A percentile compares a stretch with the other conserved stretches of the same genome.
These are phyloP conservation scores for Suillus clintonianus DNA, from an alignment of 768 basidiomycete genomes.

Conservation along the genomic window DNA sequence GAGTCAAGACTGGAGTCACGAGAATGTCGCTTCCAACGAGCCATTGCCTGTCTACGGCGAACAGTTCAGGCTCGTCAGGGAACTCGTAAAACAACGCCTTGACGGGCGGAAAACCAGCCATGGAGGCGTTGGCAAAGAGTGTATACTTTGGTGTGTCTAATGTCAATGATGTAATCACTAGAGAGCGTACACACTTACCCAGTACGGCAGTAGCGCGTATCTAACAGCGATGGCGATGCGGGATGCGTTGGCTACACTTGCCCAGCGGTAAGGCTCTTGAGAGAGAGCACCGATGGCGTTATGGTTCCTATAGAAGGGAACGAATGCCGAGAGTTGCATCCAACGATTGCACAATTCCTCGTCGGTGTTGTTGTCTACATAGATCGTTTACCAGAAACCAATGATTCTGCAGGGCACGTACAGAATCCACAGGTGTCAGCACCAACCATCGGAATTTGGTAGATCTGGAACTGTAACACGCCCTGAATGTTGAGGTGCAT, in stretches of 20 bases:
- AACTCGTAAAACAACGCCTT: slow-evolving; percentile 81
- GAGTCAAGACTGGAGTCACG: slow-evolving; percentile 72
- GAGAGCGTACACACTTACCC: slow-evolving; percentile 47
- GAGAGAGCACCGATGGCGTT: slow-evolving; percentile 62
- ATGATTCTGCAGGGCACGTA: slow-evolving; percentile 7
- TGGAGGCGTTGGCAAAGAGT: slow-evolving; percentile 69
- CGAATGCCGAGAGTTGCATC: slow-evolving; percentile 86
- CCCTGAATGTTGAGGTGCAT: slow-evolving; percentile 73
- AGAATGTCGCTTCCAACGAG: slow-evolving; percentile 70
- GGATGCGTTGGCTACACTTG: slow-evolving; percentile 74
- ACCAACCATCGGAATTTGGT: slow-evolving; percentile 83
- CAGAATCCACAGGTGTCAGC: slow-evolving; percentile 57
- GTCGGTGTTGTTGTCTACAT: slow-evolving; percentile 56
- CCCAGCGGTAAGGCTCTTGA: slow-evolving; percentile 86
- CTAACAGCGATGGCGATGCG: slow-evolving; percentile 70
- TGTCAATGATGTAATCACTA: not conserved
- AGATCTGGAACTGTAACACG: slow-evolving; percentile 84
- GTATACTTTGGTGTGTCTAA: slow-evolving; percentile 53
- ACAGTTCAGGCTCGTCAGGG: slow-evolving; percentile 66
- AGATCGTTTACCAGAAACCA: not conserved
- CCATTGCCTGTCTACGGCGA: slow-evolving; percentile 67
- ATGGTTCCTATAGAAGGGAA: slow-evolving; percentile 83
- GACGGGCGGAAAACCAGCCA: slow-evolving; percentile 66
- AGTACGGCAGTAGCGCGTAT: slow-evolving; percentile 76
- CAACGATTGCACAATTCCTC: slow-evolving; percentile 84